Evolutionary conservation across 176 grass and related monocot genomes (phyloP), one percentile per base, ranked within the genome.

Genomic region (Otatea glauca): DNA sequence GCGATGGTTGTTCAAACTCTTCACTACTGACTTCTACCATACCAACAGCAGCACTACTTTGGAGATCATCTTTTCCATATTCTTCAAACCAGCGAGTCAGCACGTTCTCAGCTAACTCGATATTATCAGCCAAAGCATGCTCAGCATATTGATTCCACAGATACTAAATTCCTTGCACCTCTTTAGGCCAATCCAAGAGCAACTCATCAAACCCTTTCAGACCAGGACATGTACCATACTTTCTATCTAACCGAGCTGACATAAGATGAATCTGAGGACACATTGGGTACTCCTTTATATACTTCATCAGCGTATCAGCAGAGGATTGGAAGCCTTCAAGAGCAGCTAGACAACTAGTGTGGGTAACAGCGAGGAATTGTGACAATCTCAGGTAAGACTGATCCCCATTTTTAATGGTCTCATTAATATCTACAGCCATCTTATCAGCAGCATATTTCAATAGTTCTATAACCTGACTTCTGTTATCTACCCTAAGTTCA

Each of bases 91-190:
- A 99, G 16, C 78, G 53, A 50, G 45, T 77, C 34, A 92, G 83
- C 58, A 95, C 43, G 20, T 94, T 87, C 74, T 93, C 84, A 68
- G 91, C 90, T 86, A 89, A 84, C 62, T 96, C 70, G 20, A 85
- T 86, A 87, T 78, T 84, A 84, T 86, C 84, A 11, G 81, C 69
- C 67, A 99, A 86, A 76, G 56, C 75, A 87, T 90, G 83, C 85
- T 92, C 93, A 48, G 54, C 68, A 89, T 84, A 92, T 80, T 99
- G 96, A 70, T 94, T 99, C 93, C 93, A 99, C 66, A 99, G 72
- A 90, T 84, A 96, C 68, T 99, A 93, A 94, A 89, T 68, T 68
- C 96, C 96, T 86, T 82, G 85, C 44, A 86, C 81, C 84, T 92
- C 91, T 87, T 82, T 89, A 37, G 88, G 96, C 93, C 93, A 99